These are phyloP conservation scores for Hordeum vulgare DNA, from an alignment of 176 grass and related monocot genomes.

Conservation along the genomic window MorexV3_pseudomolecules_assembly NC_058524.1:596487764-596488263, in stretches of 20 bases:
- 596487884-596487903: neutral
- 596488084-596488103: neutral
- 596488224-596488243: conserved; percentile 3
- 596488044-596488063: neutral
- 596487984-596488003: neutral
- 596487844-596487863: neutral
- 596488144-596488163: conserved; percentile 11
- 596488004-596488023: conserved; percentile 1
- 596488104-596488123: neutral
- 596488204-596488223: neutral
- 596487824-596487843: neutral
- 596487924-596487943: neutral
- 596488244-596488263: conserved; percentile 69
- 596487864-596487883: neutral
- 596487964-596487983: neutral
- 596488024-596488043: neutral
- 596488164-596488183: conserved; percentile 12
- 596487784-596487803: neutral
- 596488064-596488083: neutral
- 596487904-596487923: neutral
- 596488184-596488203: neutral
- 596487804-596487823: neutral
- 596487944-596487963: neutral
- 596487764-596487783: neutral
- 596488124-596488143: neutral